Conservation (phyloP, 768 basidiomycete genomes). For the Termitomyces sp. region DNA sequence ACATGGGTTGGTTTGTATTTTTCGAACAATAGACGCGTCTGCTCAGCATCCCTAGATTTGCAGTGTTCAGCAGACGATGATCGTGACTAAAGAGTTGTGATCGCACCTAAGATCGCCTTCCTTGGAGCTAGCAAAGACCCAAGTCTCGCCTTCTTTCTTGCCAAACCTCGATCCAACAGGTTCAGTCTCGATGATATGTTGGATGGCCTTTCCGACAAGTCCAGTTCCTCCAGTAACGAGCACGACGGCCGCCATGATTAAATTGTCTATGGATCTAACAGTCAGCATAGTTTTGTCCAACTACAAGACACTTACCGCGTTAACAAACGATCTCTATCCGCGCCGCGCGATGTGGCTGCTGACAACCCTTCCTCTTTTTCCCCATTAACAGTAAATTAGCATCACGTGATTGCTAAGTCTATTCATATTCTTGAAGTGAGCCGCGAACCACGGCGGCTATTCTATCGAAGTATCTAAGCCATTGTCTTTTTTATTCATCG, state of each 20-base stretch:
- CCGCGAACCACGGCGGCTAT: neutral
- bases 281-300: neutral
- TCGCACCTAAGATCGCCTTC: constrained; percentile 81
- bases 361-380: neutral
- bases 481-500: neutral
- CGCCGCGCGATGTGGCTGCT: neutral
- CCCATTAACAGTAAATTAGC: neutral
- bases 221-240: constrained; percentile 85
- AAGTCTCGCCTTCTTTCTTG: constrained; percentile 67
- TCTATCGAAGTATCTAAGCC: neutral
- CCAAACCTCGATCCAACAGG: constrained; percentile 76
- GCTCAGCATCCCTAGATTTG: constrained; percentile 52
- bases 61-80: neutral
- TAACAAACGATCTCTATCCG: neutral
- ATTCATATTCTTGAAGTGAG: too few relatives aligned
- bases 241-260: constrained; percentile 40
- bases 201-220: constrained; percentile 82
- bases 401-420: constrained; percentile 7
- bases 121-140: constrained; percentile 76
- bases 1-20: constrained; percentile 95
- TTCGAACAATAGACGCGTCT: constrained; percentile 71
- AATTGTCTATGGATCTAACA: neutral
- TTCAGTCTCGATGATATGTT: constrained; percentile 74
- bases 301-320: neutral
- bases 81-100: neutral